Evolutionary conservation across 176 grass and related monocot species (phyloP).

Genomic region (Thalia dealbata): DNA sequence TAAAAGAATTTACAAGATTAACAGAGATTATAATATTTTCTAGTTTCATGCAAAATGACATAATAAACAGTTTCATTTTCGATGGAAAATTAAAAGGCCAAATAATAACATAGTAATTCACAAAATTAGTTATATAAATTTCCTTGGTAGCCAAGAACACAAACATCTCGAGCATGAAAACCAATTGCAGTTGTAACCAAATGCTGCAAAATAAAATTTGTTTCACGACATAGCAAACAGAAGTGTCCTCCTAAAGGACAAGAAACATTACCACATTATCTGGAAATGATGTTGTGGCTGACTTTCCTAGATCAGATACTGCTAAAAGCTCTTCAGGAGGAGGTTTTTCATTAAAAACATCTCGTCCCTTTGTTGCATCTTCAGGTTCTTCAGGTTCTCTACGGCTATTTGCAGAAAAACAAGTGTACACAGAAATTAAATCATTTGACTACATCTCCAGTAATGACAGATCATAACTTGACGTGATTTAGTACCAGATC

Average conservation of each 20-base stretch:
- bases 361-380: constrained; percentile 95
- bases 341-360: constrained; percentile 97
- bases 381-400: constrained; percentile 96
- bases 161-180: neutral
- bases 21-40: neutral
- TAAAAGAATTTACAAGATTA: neutral
- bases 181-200: neutral
- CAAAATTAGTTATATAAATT: neutral
- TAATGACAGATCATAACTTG: neutral
- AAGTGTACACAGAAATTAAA: constrained; percentile 9
- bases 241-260: neutral
- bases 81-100: neutral
- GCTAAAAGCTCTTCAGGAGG: constrained; percentile 94
- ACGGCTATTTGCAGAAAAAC: constrained; percentile 39
- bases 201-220: neutral
- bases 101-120: neutral
- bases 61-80: neutral
- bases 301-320: constrained; percentile 82
- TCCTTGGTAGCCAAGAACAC: neutral
- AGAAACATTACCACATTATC: constrained; percentile 59
- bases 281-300: constrained; percentile 75
- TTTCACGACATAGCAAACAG: neutral
- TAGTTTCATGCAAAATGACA: neutral
- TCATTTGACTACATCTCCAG: neutral
- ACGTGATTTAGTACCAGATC: neutral